Conservation (phyloP, 805 yeast genomes). For the Kodamaea neixiangensis region DNA sequence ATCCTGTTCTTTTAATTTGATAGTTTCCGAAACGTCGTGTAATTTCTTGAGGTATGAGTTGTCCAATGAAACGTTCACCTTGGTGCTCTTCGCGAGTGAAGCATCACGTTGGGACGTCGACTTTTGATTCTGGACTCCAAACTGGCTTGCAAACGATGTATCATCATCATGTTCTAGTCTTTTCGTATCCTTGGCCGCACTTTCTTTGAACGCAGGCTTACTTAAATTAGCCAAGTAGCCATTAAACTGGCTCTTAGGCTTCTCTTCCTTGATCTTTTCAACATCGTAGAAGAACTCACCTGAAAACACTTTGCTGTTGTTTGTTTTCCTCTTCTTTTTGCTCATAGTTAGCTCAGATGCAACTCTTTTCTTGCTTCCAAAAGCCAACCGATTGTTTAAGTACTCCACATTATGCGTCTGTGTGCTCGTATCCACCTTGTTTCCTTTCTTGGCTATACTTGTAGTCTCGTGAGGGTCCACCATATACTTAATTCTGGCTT, state of each 20-base stretch:
- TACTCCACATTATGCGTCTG: constrained; percentile 39
- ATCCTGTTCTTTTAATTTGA: constrained; percentile 32
- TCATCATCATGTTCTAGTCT: constrained; percentile 2
- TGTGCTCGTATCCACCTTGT: constrained; percentile 42
- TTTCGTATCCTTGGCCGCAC: not conserved
- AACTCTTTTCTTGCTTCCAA: constrained; percentile 19
- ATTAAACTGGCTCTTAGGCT: constrained; percentile 19
- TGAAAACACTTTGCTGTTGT: constrained; percentile 17
- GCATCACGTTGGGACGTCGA: constrained; percentile 20
- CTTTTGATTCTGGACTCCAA: constrained; percentile 13
- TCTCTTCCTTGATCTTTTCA: constrained; percentile 14
- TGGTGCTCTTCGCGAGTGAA: constrained; percentile 16
- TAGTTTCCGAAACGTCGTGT: constrained; percentile 21
- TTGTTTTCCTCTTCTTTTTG: constrained; percentile 24
- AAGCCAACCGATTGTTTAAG: constrained; percentile 30
- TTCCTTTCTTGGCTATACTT: constrained; percentile 14
- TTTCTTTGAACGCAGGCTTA: constrained; percentile 30
- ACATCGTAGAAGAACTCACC: constrained; percentile 42
- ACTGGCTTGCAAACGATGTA: constrained; percentile 7
- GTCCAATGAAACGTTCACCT: constrained; percentile 25
- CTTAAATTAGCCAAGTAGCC: constrained; percentile 39
- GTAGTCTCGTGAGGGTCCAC: constrained; percentile 42
- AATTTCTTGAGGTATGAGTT: constrained; percentile 26
- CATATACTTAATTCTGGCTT: constrained; percentile 38
- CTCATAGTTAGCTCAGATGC: constrained; percentile 13